Conservation (phyloP, 2,329 filamentous ascomycete species). For the Penicillium sp. region DNA sequence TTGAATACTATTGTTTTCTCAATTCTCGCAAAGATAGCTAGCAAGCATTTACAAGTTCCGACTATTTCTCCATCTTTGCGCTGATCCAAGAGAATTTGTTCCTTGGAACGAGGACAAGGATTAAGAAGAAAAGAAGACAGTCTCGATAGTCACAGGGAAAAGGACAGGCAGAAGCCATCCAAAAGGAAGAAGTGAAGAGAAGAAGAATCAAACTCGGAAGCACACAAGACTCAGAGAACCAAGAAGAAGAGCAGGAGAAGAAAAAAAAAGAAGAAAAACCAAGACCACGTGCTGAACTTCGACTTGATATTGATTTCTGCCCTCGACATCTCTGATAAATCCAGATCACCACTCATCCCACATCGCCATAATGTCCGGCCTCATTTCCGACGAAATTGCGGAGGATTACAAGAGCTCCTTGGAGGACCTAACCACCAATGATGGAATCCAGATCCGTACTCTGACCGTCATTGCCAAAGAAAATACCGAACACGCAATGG, state of each 20-base stretch:
- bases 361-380: slow-evolving; percentile 58
- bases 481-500: slow-evolving; percentile 91
- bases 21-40: slow-evolving; percentile 46
- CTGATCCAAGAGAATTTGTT: slow-evolving; percentile 32
- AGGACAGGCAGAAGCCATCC: slow-evolving; percentile 18
- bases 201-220: slow-evolving; percentile 3
- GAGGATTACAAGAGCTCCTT: slow-evolving; percentile 92
- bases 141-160: slow-evolving; percentile 24
- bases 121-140: slow-evolving; percentile 26
- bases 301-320: neutral
- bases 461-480: slow-evolving; percentile 96
- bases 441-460: slow-evolving; percentile 94
- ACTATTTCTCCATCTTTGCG: slow-evolving; percentile 38
- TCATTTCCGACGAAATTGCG: slow-evolving; percentile 77
- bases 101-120: slow-evolving; percentile 27
- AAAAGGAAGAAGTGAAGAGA: slow-evolving; percentile 20
- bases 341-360: neutral
- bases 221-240: slow-evolving; percentile 17
- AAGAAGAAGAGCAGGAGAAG: slow-evolving; percentile 8
- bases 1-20: slow-evolving; percentile 37
- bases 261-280: slow-evolving; percentile 16
- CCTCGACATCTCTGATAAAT: slow-evolving; percentile 1
- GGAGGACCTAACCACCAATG: slow-evolving; percentile 86
- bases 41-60: slow-evolving; percentile 48
- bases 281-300: slow-evolving; percentile 1